Evolutionary conservation across 1,139 yeast genomes (phyloP).

Genomic region (Hansenula sp.): DNA sequence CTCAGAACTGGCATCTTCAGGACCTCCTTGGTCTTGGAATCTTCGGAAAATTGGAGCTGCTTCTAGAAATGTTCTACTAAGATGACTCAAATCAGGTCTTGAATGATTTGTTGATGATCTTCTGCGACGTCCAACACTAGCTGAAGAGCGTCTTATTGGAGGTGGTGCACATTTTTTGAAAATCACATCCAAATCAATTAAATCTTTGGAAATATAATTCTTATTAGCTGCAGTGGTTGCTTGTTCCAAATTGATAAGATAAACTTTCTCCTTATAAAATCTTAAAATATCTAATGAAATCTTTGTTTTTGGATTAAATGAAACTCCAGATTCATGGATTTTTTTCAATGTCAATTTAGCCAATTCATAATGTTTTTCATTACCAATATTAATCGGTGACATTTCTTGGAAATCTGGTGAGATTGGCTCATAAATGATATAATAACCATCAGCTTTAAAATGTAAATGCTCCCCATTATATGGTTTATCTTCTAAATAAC

Average conservation of each 20-base stretch:
- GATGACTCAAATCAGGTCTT: background rate
- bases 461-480: slow-evolving; percentile 14
- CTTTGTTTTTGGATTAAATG: slow-evolving; percentile 15
- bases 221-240: slow-evolving; percentile 5
- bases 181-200: slow-evolving; percentile 9
- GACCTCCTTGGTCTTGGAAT: no score
- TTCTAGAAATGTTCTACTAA: no score
- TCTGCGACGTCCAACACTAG: background rate
- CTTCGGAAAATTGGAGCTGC: no score
- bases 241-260: slow-evolving; percentile 20
- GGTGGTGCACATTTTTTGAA: slow-evolving; percentile 5
- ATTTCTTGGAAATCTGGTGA: slow-evolving; percentile 13
- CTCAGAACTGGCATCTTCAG: background rate
- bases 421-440: slow-evolving; percentile 20
- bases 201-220: slow-evolving; percentile 10
- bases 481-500: slow-evolving; percentile 20
- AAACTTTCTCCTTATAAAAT: slow-evolving; percentile 13
- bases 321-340: slow-evolving; percentile 17
- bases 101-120: background rate
- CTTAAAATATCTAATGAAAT: slow-evolving; percentile 16
- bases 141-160: background rate
- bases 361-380: slow-evolving; percentile 11
- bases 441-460: slow-evolving; percentile 23
- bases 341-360: slow-evolving; percentile 13
- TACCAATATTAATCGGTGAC: slow-evolving; percentile 10